Percentiles rank a stretch among this genome's conserved stretches.
Conservation (phyloP, 257 asterid genomes). For the Paulownia fortunei region DNA sequence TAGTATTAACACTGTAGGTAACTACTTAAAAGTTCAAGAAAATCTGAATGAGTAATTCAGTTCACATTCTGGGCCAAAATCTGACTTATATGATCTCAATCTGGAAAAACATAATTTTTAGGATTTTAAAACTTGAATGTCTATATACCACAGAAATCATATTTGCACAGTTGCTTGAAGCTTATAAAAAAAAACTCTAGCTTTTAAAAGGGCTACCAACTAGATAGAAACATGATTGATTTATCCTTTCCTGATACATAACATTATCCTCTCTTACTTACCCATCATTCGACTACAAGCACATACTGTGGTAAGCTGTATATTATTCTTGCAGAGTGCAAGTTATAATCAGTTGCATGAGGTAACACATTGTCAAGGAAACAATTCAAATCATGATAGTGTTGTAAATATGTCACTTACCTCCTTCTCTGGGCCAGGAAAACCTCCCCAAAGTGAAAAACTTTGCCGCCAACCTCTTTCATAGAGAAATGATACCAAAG, state of each 20-base stretch:
- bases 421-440: slow-evolving; percentile 96
- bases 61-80: neutral
- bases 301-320: neutral
- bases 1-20: neutral
- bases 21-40: neutral
- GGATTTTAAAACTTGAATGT: neutral
- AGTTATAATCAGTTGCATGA: slow-evolving; percentile 11
- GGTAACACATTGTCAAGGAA: slow-evolving; percentile 1
- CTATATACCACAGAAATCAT: neutral
- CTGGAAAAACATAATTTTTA: neutral
- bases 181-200: neutral
- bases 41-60: neutral
- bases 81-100: neutral
- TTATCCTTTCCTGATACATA: neutral
- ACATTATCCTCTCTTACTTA: neutral
- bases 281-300: neutral
- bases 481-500: slow-evolving; percentile 80
- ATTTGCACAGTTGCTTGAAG: neutral
- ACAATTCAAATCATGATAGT: neutral
- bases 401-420: slow-evolving; percentile 34
- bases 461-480: slow-evolving; percentile 97
- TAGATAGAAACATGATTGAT: neutral
- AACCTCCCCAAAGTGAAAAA: slow-evolving; percentile 73
- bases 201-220: neutral
- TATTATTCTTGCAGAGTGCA: slow-evolving; percentile 1